Conservation (phyloP, 495 filamentous ascomycete species). For the Pyrenula massariospora region DNA sequence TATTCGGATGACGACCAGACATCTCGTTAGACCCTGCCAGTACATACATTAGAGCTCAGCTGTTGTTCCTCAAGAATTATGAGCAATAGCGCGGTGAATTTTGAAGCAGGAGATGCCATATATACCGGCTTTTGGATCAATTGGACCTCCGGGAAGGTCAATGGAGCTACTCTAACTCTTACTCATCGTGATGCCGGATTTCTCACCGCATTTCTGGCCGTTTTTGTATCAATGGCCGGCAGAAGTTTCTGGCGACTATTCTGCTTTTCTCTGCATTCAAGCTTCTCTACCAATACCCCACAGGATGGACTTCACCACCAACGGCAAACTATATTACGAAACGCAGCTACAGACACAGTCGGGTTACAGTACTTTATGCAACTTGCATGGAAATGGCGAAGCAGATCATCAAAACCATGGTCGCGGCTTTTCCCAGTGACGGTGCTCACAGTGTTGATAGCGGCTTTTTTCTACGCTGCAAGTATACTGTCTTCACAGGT, state of each 20-base stretch:
- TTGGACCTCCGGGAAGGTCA: too few relatives aligned
- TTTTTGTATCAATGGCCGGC: conserved; percentile 7
- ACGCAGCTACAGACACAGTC: conserved; percentile 1
- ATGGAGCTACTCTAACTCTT: too few relatives aligned
- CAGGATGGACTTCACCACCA: conserved; percentile 2
- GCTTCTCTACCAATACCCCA: background rate
- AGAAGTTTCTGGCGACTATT: conserved; percentile 8
- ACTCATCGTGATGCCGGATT: conserved; percentile 1
- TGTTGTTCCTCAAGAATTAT: too few relatives aligned
- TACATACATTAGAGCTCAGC: too few relatives aligned
- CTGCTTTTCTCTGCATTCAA: conserved; percentile 2
- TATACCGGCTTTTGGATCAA: too few relatives aligned
- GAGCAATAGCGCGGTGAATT: too few relatives aligned
- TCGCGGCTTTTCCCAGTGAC: background rate
- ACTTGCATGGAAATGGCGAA: too few relatives aligned
- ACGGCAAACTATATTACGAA: conserved; percentile 5
- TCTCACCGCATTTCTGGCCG: conserved; percentile 8
- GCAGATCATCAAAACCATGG: background rate
- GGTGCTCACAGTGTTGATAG: background rate
- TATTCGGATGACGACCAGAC: too few relatives aligned
- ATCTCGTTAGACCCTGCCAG: too few relatives aligned
- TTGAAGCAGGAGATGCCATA: too few relatives aligned
- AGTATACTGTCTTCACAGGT: conserved; percentile 5
- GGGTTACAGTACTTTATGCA: background rate
- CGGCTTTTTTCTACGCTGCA: background rate